These are phyloP conservation scores for Millerago galiae DNA, from an alignment of 805 yeast species.

Conservation along the genomic window DNA sequence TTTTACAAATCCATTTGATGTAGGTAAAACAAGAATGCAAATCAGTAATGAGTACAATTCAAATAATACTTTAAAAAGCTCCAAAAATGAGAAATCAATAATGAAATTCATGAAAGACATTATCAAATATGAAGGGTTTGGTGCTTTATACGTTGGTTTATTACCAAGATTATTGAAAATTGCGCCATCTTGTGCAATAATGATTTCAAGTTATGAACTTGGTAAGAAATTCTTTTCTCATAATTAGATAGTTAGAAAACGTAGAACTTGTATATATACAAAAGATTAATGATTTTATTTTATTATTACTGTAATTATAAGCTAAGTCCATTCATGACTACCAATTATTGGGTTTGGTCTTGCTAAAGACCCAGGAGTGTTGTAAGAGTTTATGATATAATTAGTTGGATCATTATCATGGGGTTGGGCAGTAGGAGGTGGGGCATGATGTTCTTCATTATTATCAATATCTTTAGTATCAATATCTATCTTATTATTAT, in stretches of 20 bases:
- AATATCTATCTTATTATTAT: not conserved
- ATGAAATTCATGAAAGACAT: constrained; percentile 59
- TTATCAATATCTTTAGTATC: not conserved
- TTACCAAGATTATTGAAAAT: constrained; percentile 83
- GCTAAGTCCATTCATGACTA: constrained; percentile 16
- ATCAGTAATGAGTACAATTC: constrained; percentile 30
- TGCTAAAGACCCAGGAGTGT: constrained; percentile 17
- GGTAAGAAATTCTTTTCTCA: constrained; percentile 55
- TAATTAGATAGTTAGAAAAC: not conserved
- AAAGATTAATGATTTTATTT: not conserved
- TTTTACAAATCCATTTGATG: constrained; percentile 92
- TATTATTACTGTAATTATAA: too few species aligned
- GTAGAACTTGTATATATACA: not conserved
- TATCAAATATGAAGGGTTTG: constrained; percentile 64
- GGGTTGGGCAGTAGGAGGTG: constrained; percentile 6
- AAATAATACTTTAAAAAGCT: constrained; percentile 4
- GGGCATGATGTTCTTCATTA: not conserved
- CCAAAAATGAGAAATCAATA: constrained; percentile 43
- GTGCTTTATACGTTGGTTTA: constrained; percentile 82
- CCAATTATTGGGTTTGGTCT: constrained; percentile 13
- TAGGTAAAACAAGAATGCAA: constrained; percentile 91
- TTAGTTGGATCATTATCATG: constrained; percentile 1
- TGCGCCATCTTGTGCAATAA: constrained; percentile 97
- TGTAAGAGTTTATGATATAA: constrained; percentile 17
- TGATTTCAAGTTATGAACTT: constrained; percentile 92